A percentile compares a stretch with the other conserved stretches of the same genome.
Evolutionary conservation across 345 rosid genomes (phyloP).

Genomic region (Lumnitzera littorea): DNA sequence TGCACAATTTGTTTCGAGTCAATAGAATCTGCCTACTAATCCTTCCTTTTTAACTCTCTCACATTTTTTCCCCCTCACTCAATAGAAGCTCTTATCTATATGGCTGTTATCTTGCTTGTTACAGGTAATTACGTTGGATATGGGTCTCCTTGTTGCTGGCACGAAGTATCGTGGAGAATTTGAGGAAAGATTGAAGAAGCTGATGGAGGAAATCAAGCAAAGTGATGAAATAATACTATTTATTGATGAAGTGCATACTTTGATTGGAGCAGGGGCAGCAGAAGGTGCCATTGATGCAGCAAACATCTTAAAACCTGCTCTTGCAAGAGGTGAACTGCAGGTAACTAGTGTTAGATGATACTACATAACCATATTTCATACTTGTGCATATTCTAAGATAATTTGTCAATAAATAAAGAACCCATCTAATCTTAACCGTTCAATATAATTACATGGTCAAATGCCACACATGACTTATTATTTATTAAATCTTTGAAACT

Average conservation of each 20-base stretch:
- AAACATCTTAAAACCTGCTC: conserved; percentile 97
- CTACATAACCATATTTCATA: not conserved
- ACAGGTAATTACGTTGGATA: conserved; percentile 94
- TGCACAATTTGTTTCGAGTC: too few relatives aligned
- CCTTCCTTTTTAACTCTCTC: too few relatives aligned
- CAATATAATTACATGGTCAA: too few relatives aligned
- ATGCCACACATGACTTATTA: too few relatives aligned
- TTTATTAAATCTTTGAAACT: too few relatives aligned
- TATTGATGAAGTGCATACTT: conserved; percentile 97
- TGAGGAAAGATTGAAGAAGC: conserved; percentile 96
- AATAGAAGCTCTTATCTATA: too few relatives aligned
- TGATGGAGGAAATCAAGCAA: conserved; percentile 99
- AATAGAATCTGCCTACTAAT: too few relatives aligned
- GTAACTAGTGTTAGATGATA: conserved; percentile 22
- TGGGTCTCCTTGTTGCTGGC: conserved; percentile 99
- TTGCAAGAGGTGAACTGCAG: conserved; percentile 99
- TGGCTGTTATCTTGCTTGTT: not conserved
- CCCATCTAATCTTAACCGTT: too few relatives aligned
- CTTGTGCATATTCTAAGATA: not conserved
- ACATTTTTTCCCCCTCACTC: too few relatives aligned
- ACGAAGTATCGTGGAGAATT: conserved; percentile 98
- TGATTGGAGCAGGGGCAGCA: conserved; percentile 99
- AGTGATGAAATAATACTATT: conserved; percentile 95
- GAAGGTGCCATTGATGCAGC: conserved; percentile 99
- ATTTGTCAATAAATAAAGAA: too few relatives aligned